These are phyloP conservation scores for Leccinum obscurum DNA, from an alignment of 768 basidiomycete genomes.

Conservation along the genomic window DNA sequence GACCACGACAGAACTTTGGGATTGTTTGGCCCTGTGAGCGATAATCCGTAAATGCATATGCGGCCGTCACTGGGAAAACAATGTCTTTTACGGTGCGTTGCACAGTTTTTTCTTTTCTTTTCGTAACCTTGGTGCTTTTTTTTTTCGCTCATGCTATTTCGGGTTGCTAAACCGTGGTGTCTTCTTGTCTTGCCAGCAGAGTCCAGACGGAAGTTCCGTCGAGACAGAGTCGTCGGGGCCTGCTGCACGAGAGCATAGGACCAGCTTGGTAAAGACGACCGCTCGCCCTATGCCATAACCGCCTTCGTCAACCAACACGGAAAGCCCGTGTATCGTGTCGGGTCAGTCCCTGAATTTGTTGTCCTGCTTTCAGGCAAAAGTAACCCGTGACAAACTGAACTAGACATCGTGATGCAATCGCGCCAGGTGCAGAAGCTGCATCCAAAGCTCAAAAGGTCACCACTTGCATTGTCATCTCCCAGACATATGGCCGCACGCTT, in stretches of 20 bases:
- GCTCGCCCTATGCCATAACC: constrained; percentile 80
- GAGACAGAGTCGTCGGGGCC: constrained; percentile 54
- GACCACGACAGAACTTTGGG: neutral
- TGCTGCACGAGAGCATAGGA: constrained; percentile 76
- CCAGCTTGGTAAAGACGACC: constrained; percentile 55
- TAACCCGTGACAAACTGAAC: constrained; percentile 4
- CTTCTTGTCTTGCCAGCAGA: too few species aligned
- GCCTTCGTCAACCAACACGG: constrained; percentile 81
- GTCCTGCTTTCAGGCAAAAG: neutral
- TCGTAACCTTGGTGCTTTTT: too few species aligned
- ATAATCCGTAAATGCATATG: neutral
- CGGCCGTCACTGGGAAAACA: neutral
- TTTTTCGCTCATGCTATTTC: too few species aligned
- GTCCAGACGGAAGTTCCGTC: too few species aligned
- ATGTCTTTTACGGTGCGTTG: too few species aligned
- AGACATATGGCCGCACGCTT: constrained; percentile 35
- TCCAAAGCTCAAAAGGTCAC: constrained; percentile 35
- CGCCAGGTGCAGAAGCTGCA: constrained; percentile 60
- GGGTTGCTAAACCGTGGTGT: too few species aligned
- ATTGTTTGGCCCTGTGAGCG: neutral
- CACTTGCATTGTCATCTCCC: constrained; percentile 34
- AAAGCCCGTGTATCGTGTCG: constrained; percentile 65
- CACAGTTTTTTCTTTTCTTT: too few species aligned
- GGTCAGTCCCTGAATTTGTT: constrained; percentile 47
- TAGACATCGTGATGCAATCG: constrained; percentile 61